Evolutionary conservation across 805 yeast genomes (phyloP).

Genomic region (Candida endomychidarum): DNA sequence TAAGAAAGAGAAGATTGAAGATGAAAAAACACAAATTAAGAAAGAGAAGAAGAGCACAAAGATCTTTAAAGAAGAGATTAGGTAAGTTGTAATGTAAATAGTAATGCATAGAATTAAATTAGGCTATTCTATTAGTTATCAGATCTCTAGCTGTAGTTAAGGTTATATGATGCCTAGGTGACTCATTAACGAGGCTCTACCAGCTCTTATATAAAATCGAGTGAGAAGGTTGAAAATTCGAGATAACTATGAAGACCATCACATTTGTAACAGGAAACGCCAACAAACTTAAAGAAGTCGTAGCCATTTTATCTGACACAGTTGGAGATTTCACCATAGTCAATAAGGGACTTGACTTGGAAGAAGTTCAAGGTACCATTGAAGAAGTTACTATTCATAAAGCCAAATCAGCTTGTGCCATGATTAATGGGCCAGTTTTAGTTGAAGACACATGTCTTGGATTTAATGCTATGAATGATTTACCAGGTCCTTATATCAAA

Average conservation of each 20-base stretch:
- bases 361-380: constrained; percentile 87
- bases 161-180: no score
- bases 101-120: constrained; percentile 9
- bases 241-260: constrained; percentile 29
- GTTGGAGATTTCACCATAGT: constrained; percentile 54
- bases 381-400: constrained; percentile 80
- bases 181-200: no score
- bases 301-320: constrained; percentile 57
- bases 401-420: constrained; percentile 67
- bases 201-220: no score
- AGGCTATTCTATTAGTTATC: no score
- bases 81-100: constrained; percentile 38
- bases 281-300: constrained; percentile 84
- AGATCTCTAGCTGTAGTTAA: no score
- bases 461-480: constrained; percentile 69
- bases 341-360: constrained; percentile 74
- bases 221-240: no score
- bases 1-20: constrained; percentile 84
- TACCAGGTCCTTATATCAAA: constrained; percentile 94
- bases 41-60: constrained; percentile 94
- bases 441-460: constrained; percentile 95
- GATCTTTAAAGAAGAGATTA: constrained; percentile 73
- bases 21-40: constrained; percentile 97
- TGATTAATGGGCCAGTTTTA: constrained; percentile 74
- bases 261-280: constrained; percentile 86